Evolutionary conservation across 306 rosid species (phyloP).

Genomic region (Ochetophila trinervis): DNA sequence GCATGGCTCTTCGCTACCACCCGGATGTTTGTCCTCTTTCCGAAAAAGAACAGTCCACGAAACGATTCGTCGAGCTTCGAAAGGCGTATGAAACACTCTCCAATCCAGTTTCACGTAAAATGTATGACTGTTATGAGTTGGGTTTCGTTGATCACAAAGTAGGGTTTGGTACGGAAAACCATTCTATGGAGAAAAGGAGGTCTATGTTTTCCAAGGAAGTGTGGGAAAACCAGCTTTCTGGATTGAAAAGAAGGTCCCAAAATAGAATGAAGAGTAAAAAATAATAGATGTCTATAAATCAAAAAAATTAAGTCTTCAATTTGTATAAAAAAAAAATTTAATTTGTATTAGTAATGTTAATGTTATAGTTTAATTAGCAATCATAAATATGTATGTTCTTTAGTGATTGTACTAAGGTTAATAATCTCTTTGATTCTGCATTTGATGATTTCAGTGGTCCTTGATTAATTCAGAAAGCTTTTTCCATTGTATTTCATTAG

Average conservation of each 20-base stretch:
- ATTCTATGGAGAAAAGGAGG: neutral
- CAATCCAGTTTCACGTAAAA: slow-evolving; percentile 27
- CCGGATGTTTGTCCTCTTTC: slow-evolving; percentile 34
- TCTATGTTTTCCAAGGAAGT: slow-evolving; percentile 23
- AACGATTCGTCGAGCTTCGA: slow-evolving; percentile 33
- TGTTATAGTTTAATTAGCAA: neutral
- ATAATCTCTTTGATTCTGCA: no score
- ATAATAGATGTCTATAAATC: neutral
- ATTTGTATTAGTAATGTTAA: neutral
- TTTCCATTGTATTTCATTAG: no score
- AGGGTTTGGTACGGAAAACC: slow-evolving; percentile 3
- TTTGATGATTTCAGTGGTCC: no score
- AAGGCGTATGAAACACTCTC: slow-evolving; percentile 42
- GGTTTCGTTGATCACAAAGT: slow-evolving; percentile 2
- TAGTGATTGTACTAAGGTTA: no score
- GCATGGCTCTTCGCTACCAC: slow-evolving; percentile 34
- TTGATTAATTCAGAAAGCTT: no score
- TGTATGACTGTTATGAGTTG: slow-evolving; percentile 30
- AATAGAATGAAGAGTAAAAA: slow-evolving; percentile 22
- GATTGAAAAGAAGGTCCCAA: slow-evolving; percentile 28
- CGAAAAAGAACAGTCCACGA: slow-evolving; percentile 29
- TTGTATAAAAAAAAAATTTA: neutral
- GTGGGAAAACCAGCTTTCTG: slow-evolving; percentile 38
- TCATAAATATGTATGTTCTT: no score
- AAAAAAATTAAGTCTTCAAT: neutral